Conservation (phyloP, 495 filamentous ascomycete species). For the Elasticomyces elasticus region DNA sequence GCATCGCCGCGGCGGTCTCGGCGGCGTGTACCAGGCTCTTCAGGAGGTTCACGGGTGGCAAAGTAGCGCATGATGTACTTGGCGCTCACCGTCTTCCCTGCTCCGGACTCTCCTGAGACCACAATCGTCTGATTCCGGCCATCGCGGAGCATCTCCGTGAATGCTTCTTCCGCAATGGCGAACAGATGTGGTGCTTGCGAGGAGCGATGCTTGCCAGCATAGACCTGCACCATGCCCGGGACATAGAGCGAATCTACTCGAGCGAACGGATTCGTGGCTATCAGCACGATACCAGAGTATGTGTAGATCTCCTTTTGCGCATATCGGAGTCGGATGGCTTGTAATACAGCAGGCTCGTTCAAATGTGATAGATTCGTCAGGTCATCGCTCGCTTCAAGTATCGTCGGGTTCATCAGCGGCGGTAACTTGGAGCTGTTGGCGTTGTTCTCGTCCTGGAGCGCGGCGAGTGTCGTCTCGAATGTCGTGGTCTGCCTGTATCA, state of each 20-base stretch:
- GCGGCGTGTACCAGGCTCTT: conserved; percentile 67
- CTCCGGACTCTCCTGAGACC: conserved; percentile 95
- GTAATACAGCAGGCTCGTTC: conserved; percentile 94
- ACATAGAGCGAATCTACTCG: conserved; percentile 97
- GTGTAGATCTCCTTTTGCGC: conserved; percentile 99
- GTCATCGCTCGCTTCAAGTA: conserved; percentile 98
- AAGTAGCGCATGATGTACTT: conserved; percentile 99
- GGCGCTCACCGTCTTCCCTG: conserved; percentile 96
- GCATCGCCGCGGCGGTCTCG: conserved; percentile 64
- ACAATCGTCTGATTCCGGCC: conserved; percentile 96
- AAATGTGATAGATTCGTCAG: conserved; percentile 94
- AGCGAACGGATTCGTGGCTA: conserved; percentile 97
- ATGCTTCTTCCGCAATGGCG: conserved; percentile 97
- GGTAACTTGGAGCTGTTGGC: conserved; percentile 55
- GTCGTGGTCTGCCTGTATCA: conserved; percentile 52
- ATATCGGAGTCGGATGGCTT: conserved; percentile 96
- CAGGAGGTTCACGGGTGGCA: conserved; percentile 90
- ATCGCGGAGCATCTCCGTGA: conserved; percentile 98
- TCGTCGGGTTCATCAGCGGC: conserved; percentile 93
- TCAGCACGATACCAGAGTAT: conserved; percentile 96
- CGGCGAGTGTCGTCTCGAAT: conserved; percentile 70
- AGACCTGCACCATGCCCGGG: conserved; percentile 97
- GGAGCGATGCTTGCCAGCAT: conserved; percentile 91
- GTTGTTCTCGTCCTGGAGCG: conserved; percentile 65
- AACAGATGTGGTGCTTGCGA: conserved; percentile 97